Evolutionary conservation across 2,329 filamentous ascomycete genomes (phyloP), one percentile per base, ranked within the genome.

Genomic region (Cadophora sp.): DNA sequence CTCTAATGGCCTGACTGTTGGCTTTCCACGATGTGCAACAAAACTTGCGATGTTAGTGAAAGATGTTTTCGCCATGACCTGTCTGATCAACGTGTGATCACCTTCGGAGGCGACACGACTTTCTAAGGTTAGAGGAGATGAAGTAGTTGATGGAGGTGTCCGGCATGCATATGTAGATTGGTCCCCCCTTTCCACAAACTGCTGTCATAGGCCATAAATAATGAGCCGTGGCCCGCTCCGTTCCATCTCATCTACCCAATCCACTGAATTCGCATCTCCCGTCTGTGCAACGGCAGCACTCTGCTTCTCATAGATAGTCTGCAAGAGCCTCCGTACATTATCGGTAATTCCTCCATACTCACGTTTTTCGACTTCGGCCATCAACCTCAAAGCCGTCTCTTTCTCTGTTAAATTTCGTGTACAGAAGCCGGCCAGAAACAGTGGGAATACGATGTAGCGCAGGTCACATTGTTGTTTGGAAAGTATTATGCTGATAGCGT

Each of bases 391-490:
- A 1, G 83, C 83, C 71, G 80, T 77, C 65, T 79, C 77, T 72
- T 86, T 84, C 24, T 82, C 78, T 7, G 77, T 77, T 11, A 77
- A 77, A 29, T 81, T 78, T 0, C 74, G 77, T 2, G 79, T 77
- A 12, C 81, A 81, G 24, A 83, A 80, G 4, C 85, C 86, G 0
- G 85, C 83, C 66, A 88, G 81, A 73, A 87, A 87, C 0, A 87
- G 72, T 0, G 85, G 85, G 69, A 87, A 87, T 1, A 85, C 79
- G 5, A 84, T 73, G 67, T 83, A 83, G 22, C 82, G 80, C n/a
- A 80, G 79, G 55, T 83, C 80, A n/a, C 79, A 77, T 12, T 79
- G 79, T 4, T 77, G 77, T 2, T 76, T 75, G 24, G 78, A 77
- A 4, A 82, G 73, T 1, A 83, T 34, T 34, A 34, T 34, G 31